These are phyloP conservation scores for Termitomyces sp. DNA, from an alignment of 768 basidiomycete genomes.

Conservation along the genomic window DNA sequence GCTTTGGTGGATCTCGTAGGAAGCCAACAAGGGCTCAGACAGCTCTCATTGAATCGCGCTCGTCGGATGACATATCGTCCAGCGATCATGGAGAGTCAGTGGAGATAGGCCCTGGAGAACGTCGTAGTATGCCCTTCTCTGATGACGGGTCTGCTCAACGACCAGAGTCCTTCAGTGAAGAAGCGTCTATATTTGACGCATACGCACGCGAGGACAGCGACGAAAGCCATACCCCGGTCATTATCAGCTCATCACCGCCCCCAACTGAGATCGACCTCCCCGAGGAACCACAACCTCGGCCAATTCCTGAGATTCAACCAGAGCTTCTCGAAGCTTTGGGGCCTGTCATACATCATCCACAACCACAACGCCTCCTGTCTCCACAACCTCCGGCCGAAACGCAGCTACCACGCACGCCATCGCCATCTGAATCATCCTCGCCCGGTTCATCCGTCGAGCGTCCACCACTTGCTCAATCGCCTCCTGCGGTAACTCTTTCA, in stretches of 20 bases:
- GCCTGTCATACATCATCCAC: constrained; percentile 59
- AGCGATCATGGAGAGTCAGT: constrained; percentile 61
- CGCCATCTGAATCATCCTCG: constrained; percentile 36
- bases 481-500: constrained; percentile 8
- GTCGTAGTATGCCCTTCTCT: constrained; percentile 37
- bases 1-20: constrained; percentile 56
- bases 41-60: constrained; percentile 39
- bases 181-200: constrained; percentile 78
- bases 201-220: constrained; percentile 61
- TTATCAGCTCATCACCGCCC: constrained; percentile 26
- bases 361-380: constrained; percentile 50
- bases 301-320: constrained; percentile 24
- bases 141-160: constrained; percentile 39
- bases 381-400: constrained; percentile 32
- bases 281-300: constrained; percentile 10
- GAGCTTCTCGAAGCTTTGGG: constrained; percentile 28
- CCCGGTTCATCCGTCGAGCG: constrained; percentile 21
- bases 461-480: constrained; percentile 21
- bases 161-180: constrained; percentile 78
- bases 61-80: constrained; percentile 68
- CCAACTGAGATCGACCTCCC: constrained; percentile 16
- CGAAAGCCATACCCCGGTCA: constrained; percentile 21
- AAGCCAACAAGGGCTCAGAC: constrained; percentile 24
- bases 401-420: constrained; percentile 52
- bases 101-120: constrained; percentile 26